phyloP scores from a whole-genome alignment of 2,329 filamentous ascomycete genomes.

The Sporothrix luriei region DNA sequence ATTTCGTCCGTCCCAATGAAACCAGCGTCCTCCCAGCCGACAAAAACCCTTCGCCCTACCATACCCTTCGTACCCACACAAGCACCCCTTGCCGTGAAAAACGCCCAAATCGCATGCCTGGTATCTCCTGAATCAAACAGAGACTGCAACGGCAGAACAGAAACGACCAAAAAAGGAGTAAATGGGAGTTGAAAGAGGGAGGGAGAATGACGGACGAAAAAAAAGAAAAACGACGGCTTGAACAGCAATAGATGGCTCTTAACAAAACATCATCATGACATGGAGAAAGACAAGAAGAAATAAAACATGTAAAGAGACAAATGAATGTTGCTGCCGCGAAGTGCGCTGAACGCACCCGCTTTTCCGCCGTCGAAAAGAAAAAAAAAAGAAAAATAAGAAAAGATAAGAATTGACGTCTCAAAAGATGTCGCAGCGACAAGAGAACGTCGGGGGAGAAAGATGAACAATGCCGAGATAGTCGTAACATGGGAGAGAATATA shows the following conservation, averaged over 20 bases:
- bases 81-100: not conserved
- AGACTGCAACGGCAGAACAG: slow-evolving; percentile 2
- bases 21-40: not conserved
- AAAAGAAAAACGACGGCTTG: not conserved
- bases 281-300: not conserved
- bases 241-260: not conserved
- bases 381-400: not conserved
- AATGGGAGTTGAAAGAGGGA: not conserved
- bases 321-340: not conserved
- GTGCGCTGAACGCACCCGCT: not conserved
- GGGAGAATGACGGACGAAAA: not conserved
- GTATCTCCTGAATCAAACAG: slow-evolving; percentile 9
- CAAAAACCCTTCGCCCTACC: not conserved
- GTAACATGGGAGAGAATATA: slow-evolving; percentile 9
- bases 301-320: not conserved
- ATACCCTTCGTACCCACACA: not conserved
- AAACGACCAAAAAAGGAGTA: not conserved
- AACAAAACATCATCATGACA: not conserved
- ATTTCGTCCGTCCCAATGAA: not conserved
- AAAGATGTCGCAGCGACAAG: slow-evolving; percentile 6
- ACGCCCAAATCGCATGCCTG: slow-evolving; percentile 21
- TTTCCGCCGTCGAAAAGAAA: not conserved
- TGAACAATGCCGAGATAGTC: not conserved
- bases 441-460: not conserved
- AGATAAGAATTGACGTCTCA: too few species aligned